Evolutionary conservation across 768 basidiomycete species (phyloP), one percentile per base, ranked within the genome.

Genomic region (Mycena metata): DNA sequence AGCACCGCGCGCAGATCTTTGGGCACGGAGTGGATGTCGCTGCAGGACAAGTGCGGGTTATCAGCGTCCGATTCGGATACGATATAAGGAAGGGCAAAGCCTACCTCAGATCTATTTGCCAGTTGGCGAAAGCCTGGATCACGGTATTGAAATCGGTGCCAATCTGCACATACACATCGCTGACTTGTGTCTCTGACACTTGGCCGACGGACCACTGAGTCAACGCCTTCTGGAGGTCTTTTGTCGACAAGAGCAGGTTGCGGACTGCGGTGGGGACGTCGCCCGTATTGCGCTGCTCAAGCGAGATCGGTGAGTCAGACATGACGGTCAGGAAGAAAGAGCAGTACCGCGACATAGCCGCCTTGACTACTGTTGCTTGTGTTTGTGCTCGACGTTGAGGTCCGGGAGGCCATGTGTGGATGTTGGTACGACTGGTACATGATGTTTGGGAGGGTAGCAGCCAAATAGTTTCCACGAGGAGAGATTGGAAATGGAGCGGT

Each of bases 61-160:
- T 19, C 58, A 58, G 35, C 41, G 49, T 39, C 21, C 55, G 21
- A 13, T 35, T 5, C n/a, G n/a, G n/a, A n/a, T n/a, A n/a, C n/a
- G n/a, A n/a, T n/a, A 30, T 12, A 49, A 10, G 33, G 17, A 52
- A 19, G 35, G 47, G 49, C 54, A 15, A 56, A 35, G 17, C 47
- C 19, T 17, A 95, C 96, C 85, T 90, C 73, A 96, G 88, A 67
- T 91, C 86, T 69, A 99, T 94, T 45, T 87, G 84, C 72, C 91
- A 88, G 39, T 83, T 81, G 12, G 87, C 85, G 75, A 99, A 98
- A 0, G 95, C 93, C 43, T 80, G 83, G 23, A 94, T 87, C 46
- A 91, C 91, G 3, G 85, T 80, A 78, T 96, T 96, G 83, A 98
- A 96, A 72, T 96, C 92, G 75, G 92, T 92, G 49, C 95, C 96